Base-by-base conservation (phyloP, 129 eudicot genomes). In the Escallonia herrerae region DNA sequence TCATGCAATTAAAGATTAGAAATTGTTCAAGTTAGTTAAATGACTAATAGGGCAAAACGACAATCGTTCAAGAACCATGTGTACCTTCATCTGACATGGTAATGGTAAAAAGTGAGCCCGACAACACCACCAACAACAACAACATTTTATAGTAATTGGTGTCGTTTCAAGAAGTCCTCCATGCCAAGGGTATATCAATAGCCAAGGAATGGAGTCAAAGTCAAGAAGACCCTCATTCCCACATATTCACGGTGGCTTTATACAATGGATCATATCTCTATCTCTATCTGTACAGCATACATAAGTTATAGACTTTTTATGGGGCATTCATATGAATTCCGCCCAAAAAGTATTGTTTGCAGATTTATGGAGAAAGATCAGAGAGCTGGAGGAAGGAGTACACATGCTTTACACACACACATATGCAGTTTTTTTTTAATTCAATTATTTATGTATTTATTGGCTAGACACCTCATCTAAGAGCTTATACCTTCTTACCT, bases 401-500 rank as follows among this genome's bases (percentile, higher is more conserved):
- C 15, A 8, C 15, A 62, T 4, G 8, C 9, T 62, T 41, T 43
- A 7, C 8, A 43, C 46, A 62, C 66, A 62, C 38, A 42, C 38
- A 56, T 22, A 22, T 22, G 33, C 1, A 22, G 39, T 56, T 56
- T 11, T 53, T 1, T 22, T 22, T 22, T 22, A 22, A 22, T 22
- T 22, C 33, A 22, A 22, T 22, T 22, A 22, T 22, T 22, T 22
- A 22, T 11, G 7, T 53, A 53, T 53, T 53, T 33, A 50, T 48
- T 71, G 77, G 52, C 79, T 84, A 8, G 94, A 83, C 43, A 89
- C 90, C 66, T 85, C 95, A 52, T 89, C 96, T 64, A 89, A 72
- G 66, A 80, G 83, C 77, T 81, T 89, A 76, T 89, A 86, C 80
- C 95, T 85, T 70, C 96, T 85, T 63, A 83, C 96, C 90, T 76